Conservation (phyloP, 106 monocot species). For the Allium cepa region DNA sequence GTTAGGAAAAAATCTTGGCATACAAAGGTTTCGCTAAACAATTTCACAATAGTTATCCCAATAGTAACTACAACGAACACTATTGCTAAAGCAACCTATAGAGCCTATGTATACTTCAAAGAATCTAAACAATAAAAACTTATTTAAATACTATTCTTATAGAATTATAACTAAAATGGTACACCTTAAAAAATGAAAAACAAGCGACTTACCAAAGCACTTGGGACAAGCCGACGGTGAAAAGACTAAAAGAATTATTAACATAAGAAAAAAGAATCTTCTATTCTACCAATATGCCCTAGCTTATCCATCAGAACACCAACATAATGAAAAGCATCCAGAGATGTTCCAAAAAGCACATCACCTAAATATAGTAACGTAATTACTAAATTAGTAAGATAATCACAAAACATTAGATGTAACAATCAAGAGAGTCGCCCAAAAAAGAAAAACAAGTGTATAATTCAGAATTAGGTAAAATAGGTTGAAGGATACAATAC, state of each 20-base stretch:
- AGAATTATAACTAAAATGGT: not conserved
- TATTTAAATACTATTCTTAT: not conserved
- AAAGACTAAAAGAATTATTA: constrained; percentile 43
- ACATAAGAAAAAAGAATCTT: constrained; percentile 53
- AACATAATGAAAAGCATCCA: constrained; percentile 57
- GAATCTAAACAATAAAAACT: constrained; percentile 28
- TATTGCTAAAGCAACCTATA: constrained; percentile 54
- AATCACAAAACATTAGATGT: too few species aligned
- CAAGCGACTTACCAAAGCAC: constrained; percentile 32
- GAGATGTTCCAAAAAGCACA: constrained; percentile 83
- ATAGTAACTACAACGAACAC: constrained; percentile 51
- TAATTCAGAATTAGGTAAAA: too few species aligned
- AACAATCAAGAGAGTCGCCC: too few species aligned
- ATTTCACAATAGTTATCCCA: constrained; percentile 45
- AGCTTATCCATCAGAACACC: constrained; percentile 93
- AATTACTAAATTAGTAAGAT: too few species aligned
- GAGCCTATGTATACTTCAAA: constrained; percentile 43
- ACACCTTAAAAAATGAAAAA: not conserved
- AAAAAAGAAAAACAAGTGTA: too few species aligned
- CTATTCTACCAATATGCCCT: constrained; percentile 84
- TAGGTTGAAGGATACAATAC: too few species aligned
- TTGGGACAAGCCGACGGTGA: constrained; percentile 55
- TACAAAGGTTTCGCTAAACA: constrained; percentile 30
- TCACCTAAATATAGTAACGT: constrained; percentile 74
- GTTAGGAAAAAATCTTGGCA: constrained; percentile 45